Evolutionary conservation across 2,329 filamentous ascomycete species (phyloP).

Genomic region (Akanthomyces dipterigenus): DNA sequence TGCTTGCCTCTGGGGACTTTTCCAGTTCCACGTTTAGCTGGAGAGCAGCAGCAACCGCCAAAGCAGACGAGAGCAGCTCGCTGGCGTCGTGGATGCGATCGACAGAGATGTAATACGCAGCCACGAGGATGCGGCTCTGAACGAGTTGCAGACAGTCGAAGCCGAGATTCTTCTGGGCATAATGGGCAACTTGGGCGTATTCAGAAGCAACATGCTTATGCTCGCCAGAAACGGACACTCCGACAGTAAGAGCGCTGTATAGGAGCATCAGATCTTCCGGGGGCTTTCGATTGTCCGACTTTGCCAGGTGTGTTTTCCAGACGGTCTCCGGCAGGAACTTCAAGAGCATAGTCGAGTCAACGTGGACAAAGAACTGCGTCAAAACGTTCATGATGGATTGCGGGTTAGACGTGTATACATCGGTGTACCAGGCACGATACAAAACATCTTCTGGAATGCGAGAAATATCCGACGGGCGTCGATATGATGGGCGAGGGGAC

Average conservation of each 20-base stretch:
- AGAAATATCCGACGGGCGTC: conserved; percentile 33
- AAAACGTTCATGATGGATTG: conserved; percentile 32
- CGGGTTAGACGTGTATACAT: conserved; percentile 40
- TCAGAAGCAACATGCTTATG: conserved; percentile 30
- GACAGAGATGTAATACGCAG: conserved; percentile 58
- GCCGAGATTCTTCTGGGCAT: conserved; percentile 36
- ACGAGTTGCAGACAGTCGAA: conserved; percentile 50
- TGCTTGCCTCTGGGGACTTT: conserved; percentile 33
- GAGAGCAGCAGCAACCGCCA: conserved; percentile 52
- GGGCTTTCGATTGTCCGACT: conserved; percentile 29
- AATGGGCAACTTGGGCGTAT: conserved; percentile 47
- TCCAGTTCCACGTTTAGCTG: conserved; percentile 58
- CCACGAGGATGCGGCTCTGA: conserved; percentile 60
- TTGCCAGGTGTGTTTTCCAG: conserved; percentile 32
- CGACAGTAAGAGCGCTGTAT: conserved; percentile 37
- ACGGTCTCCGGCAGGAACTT: conserved; percentile 34
- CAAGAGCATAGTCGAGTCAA: conserved; percentile 35
- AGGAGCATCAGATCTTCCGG: conserved; percentile 40
- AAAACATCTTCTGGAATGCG: conserved; percentile 44
- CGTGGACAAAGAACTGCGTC: conserved; percentile 36
- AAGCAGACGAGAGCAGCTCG: conserved; percentile 57
- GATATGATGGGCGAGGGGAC: conserved; percentile 30
- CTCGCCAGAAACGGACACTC: conserved; percentile 33
- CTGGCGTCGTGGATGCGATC: conserved; percentile 53
- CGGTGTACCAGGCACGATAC: conserved; percentile 42